phyloP scores from a whole-genome alignment of 1,284 basidiomycete species.

The Coniophora puteana region DNA sequence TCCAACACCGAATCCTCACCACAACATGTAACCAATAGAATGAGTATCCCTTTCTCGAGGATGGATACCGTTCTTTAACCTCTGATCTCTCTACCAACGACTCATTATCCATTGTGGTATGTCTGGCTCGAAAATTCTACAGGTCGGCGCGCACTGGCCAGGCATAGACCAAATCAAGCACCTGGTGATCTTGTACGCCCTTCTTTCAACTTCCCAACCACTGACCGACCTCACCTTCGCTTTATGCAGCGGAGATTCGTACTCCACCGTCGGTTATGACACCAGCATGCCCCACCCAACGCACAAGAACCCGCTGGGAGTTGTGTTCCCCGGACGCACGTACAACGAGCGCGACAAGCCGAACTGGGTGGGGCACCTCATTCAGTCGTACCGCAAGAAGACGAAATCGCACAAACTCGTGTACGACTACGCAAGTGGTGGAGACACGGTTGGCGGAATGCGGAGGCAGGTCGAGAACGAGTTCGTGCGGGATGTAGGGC shows the following conservation, averaged over 20 bases:
- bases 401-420: slow-evolving; percentile 15
- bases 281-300: slow-evolving; percentile 11
- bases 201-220: background rate
- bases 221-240: background rate
- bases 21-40: too few species aligned
- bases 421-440: slow-evolving; percentile 25
- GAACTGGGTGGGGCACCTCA: slow-evolving; percentile 28
- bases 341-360: slow-evolving; percentile 18
- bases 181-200: slow-evolving; percentile 24
- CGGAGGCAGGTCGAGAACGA: slow-evolving; percentile 16
- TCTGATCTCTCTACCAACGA: background rate
- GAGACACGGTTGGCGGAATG: slow-evolving; percentile 19
- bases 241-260: slow-evolving; percentile 22
- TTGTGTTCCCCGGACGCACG: slow-evolving; percentile 21
- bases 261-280: slow-evolving; percentile 18
- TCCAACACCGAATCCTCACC: too few species aligned
- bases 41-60: too few species aligned
- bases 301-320: slow-evolving; percentile 19
- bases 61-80: too few species aligned
- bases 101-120: background rate
- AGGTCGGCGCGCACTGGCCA: slow-evolving; percentile 18
- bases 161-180: slow-evolving; percentile 21
- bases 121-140: slow-evolving; percentile 6
- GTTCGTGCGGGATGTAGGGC: slow-evolving; percentile 16
- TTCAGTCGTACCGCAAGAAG: slow-evolving; percentile 10